phyloP scores from a whole-genome alignment of 2,329 filamentous ascomycete species.

The Cladosporium sp. region DNA sequence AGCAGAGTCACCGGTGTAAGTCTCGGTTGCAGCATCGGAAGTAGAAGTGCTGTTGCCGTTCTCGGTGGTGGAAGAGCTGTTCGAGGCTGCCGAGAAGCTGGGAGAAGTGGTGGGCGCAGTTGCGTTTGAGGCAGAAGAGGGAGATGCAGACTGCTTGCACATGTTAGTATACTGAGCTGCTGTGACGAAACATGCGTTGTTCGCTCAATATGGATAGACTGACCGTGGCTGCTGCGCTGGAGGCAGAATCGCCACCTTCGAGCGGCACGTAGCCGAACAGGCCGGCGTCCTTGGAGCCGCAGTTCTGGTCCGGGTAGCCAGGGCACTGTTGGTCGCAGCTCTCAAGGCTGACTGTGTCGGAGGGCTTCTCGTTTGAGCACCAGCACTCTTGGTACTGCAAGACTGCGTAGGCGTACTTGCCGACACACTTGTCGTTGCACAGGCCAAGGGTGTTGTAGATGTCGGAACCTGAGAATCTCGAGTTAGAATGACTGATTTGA shows the following conservation, averaged over 20 bases:
- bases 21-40: not conserved
- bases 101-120: not conserved
- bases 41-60: slow-evolving; percentile 1
- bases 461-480: slow-evolving; percentile 26
- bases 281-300: slow-evolving; percentile 53
- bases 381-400: slow-evolving; percentile 64
- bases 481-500: not conserved
- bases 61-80: not conserved
- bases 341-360: slow-evolving; percentile 30
- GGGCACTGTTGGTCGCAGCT: slow-evolving; percentile 60
- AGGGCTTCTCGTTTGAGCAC: slow-evolving; percentile 68
- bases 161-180: not conserved
- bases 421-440: slow-evolving; percentile 58
- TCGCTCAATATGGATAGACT: not conserved
- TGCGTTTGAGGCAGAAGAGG: not conserved
- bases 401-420: slow-evolving; percentile 62
- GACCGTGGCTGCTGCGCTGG: slow-evolving; percentile 24
- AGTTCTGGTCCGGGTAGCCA: slow-evolving; percentile 63
- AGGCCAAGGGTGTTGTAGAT: slow-evolving; percentile 63
- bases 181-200: not conserved
- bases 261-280: slow-evolving; percentile 64
- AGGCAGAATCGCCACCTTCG: slow-evolving; percentile 47
- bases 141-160: not conserved
- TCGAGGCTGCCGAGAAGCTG: not conserved
- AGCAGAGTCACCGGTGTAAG: not conserved